Evolutionary conservation across 2,329 filamentous ascomycete genomes (phyloP), one percentile per base, ranked within the genome.

Genomic region (Mariannaea sp.): DNA sequence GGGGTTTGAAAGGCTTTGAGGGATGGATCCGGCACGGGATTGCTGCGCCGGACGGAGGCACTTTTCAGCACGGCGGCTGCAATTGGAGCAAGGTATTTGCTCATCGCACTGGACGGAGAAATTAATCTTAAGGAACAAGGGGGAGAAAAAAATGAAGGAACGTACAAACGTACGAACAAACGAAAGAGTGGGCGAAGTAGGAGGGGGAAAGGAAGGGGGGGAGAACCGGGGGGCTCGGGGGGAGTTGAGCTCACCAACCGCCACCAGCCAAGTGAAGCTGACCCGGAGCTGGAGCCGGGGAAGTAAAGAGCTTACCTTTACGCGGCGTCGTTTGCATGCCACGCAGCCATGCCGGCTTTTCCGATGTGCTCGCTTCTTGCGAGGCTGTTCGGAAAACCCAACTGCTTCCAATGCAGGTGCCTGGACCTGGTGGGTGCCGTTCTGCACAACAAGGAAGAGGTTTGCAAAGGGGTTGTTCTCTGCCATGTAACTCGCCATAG

Each of bases 61-160:
- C 17, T 17, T 42, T 14, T 49, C 46, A 9, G 41, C 32, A 7
- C 46, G 46, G 14, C 46, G 29, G 26, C 6, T 12, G 16, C 46
- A 49, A 14, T 49, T 41, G 8, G 46, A 24, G 13, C 46, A 49
- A 4, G 46, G 46, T 2, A 17, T n/a, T 17, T 32, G 9, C 13
- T 49, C 46, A 19, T 49, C 46, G 12, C 46, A 49, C 46, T 49
- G n/a, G 19, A n/a, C n/a, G n/a, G n/a, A n/a, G n/a, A n/a, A n/a
- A n/a, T n/a, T n/a, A n/a, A n/a, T n/a, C n/a, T n/a, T n/a, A n/a
- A n/a, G n/a, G n/a, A n/a, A n/a, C n/a, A n/a, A n/a, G n/a, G n/a
- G n/a, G n/a, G n/a, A n/a, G n/a, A n/a, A n/a, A n/a, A n/a, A n/a
- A n/a, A n/a, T n/a, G n/a, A n/a, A n/a, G n/a, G n/a, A n/a, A n/a